Evolutionary conservation across 306 rosid genomes (phyloP).

Genomic region (Fagus sylvatica): DNA sequence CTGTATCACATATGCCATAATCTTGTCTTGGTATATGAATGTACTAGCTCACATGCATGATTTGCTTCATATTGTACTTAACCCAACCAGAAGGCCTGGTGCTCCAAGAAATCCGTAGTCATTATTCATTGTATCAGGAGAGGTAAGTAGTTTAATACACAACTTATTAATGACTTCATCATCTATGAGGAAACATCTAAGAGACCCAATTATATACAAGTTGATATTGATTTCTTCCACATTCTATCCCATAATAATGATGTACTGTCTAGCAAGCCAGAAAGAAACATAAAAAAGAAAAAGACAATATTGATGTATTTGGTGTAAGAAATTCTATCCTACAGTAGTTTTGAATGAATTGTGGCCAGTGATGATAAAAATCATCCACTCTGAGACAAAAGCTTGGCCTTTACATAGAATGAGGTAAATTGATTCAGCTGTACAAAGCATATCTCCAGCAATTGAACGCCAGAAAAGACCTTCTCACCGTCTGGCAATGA

Average conservation of each 20-base stretch:
- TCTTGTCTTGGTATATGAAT: not conserved
- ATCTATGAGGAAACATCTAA: not conserved
- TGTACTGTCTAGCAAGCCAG: not conserved
- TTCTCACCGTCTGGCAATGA: constrained; percentile 17
- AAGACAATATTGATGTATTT: not conserved
- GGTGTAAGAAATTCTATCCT: not conserved
- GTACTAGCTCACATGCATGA: not conserved
- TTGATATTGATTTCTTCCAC: not conserved
- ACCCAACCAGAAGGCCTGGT: not conserved
- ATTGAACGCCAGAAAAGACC: constrained; percentile 7
- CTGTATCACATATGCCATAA: too few species aligned
- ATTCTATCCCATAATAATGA: not conserved
- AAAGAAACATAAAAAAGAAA: not conserved
- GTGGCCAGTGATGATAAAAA: not conserved
- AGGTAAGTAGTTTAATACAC: not conserved
- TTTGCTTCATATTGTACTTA: not conserved
- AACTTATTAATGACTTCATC: not conserved
- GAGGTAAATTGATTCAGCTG: constrained; percentile 26
- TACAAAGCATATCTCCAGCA: constrained; percentile 32
- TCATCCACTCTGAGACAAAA: not conserved
- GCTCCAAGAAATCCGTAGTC: not conserved
- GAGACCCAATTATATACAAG: not conserved
- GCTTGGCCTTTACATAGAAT: constrained; percentile 20
- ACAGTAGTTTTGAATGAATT: not conserved
- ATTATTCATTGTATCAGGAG: not conserved